phyloP scores from a whole-genome alignment of 2,329 filamentous ascomycete genomes.

The Capronia coronata region DNA sequence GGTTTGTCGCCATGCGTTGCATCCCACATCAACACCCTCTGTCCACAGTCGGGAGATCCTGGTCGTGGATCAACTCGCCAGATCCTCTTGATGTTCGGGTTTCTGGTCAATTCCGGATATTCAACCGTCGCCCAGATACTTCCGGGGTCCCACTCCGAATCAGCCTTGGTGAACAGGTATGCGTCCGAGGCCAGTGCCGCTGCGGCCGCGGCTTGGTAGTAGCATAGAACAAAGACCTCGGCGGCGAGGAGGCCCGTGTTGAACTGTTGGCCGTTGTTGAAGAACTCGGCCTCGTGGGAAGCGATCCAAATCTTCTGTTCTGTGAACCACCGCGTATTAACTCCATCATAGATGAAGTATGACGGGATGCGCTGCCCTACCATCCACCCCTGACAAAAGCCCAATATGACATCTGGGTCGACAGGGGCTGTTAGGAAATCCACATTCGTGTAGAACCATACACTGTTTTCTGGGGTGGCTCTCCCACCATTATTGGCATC shows the following conservation, averaged over 20 bases:
- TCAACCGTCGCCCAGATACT: neutral
- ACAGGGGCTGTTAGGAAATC: neutral
- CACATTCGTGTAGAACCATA: constrained; percentile 1
- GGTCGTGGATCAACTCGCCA: constrained; percentile 4
- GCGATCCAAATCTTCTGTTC: neutral
- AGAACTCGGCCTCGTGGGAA: neutral
- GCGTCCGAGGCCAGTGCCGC: constrained; percentile 1
- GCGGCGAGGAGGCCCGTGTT: neutral
- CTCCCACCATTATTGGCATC: constrained; percentile 4
- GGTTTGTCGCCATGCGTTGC: neutral
- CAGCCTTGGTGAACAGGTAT: constrained; percentile 3
- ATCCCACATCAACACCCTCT: constrained; percentile 2
- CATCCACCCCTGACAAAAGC: neutral
- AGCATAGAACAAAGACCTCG: neutral
- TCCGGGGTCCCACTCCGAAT: neutral
- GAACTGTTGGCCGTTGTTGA: neutral
- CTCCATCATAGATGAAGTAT: neutral
- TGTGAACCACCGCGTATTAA: neutral
- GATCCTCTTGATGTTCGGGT: constrained; percentile 9
- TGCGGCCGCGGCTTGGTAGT: constrained; percentile 1
- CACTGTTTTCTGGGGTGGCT: constrained; percentile 1
- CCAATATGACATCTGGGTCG: neutral
- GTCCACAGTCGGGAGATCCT: neutral
- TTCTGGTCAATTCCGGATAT: neutral
- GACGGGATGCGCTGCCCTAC: neutral